These are phyloP conservation scores for Penicillium brevicompactum DNA, from an alignment of 2,329 filamentous ascomycete species.

Conservation along the genomic window DNA sequence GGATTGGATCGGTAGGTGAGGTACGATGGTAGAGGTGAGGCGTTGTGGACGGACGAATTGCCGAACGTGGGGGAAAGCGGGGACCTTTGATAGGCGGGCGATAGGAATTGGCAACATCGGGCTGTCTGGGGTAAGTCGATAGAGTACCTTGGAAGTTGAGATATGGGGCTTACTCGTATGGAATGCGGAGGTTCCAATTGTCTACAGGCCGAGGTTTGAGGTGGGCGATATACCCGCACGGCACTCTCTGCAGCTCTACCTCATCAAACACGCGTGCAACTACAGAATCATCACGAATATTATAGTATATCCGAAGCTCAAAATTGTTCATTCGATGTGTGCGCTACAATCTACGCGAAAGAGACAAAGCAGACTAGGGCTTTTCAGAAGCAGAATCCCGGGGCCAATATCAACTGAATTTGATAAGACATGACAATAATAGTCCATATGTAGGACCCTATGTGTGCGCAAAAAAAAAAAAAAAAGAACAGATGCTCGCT, in stretches of 20 bases:
- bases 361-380: background rate
- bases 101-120: background rate
- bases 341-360: no score
- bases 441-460: slow-evolving; percentile 20
- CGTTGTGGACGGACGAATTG: slow-evolving; percentile 14
- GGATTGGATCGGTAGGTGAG: slow-evolving; percentile 4
- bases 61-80: slow-evolving; percentile 27
- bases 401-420: slow-evolving; percentile 1
- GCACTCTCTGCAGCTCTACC: background rate
- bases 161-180: background rate
- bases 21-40: slow-evolving; percentile 2
- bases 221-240: background rate
- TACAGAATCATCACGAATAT: background rate
- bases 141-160: background rate
- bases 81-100: slow-evolving; percentile 7
- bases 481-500: slow-evolving; percentile 3
- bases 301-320: background rate
- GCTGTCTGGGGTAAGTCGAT: no score
- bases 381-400: background rate
- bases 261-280: no score
- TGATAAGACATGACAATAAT: slow-evolving; percentile 16
- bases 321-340: no score
- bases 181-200: slow-evolving; percentile 35
- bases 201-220: slow-evolving; percentile 10
- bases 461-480: slow-evolving; percentile 12